Conservation (phyloP, 2,329 filamentous ascomycete species). For the Cladophialophora yegresii region DNA sequence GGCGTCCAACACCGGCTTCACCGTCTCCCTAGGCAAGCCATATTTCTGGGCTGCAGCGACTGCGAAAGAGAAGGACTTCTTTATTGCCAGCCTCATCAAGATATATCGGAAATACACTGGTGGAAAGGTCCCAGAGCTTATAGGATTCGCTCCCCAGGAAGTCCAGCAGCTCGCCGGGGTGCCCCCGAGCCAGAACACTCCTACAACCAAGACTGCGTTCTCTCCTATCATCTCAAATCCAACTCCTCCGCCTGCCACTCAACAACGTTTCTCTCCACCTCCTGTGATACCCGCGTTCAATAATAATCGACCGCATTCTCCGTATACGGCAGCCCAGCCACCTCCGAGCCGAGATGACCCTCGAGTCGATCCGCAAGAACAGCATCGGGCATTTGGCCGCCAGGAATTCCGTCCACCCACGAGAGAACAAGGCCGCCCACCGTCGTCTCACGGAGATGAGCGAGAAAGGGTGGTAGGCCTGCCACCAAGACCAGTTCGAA, state of each 20-base stretch:
- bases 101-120: conserved; percentile 96
- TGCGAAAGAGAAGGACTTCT: conserved; percentile 97
- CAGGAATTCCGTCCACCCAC: conserved; percentile 24
- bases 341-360: conserved; percentile 27
- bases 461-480: conserved; percentile 14
- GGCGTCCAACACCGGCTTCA: conserved; percentile 81
- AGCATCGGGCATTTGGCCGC: conserved; percentile 17
- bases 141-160: conserved; percentile 80
- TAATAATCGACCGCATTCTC: conserved; percentile 30
- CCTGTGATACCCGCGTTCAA: conserved; percentile 4
- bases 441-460: conserved; percentile 23
- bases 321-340: conserved; percentile 19
- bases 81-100: conserved; percentile 92
- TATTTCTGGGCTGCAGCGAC: conserved; percentile 97
- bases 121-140: conserved; percentile 74
- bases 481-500: conserved; percentile 17
- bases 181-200: conserved; percentile 21
- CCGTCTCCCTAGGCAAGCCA: conserved; percentile 84
- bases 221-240: conserved; percentile 34
- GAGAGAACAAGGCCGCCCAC: conserved; percentile 23
- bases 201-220: conserved; percentile 36
- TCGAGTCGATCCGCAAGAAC: conserved; percentile 22
- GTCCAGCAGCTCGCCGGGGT: conserved; percentile 71
- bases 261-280: background rate
- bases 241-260: conserved; percentile 26